Percentiles rank a stretch among this genome's conserved stretches.
phyloP scores from a whole-genome alignment of 768 basidiomycete genomes.

The Russula compacta region DNA sequence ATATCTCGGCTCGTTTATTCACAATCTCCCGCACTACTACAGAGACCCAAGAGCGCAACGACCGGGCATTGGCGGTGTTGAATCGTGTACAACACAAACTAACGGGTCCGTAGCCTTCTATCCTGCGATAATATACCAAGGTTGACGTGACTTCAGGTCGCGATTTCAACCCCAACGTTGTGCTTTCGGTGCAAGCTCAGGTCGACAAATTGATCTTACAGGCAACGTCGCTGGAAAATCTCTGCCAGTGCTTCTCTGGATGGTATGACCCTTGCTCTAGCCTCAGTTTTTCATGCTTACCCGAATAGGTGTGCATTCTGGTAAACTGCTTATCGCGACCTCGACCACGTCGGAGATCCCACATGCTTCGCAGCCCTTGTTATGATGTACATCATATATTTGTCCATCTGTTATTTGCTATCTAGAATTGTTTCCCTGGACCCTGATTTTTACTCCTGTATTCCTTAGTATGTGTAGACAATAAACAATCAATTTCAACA shows the following conservation, averaged over 20 bases:
- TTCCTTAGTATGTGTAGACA: not conserved
- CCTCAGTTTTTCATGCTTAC: not conserved
- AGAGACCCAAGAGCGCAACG: conserved; percentile 79
- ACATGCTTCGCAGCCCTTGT: not conserved
- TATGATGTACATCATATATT: not conserved
- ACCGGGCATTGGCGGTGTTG: conserved; percentile 83
- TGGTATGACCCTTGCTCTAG: conserved; percentile 42
- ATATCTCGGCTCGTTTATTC: not conserved
- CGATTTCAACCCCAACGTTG: conserved; percentile 83
- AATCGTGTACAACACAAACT: conserved; percentile 94
- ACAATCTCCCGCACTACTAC: conserved; percentile 26
- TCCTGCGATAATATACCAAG: not conserved
- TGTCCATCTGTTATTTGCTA: conserved; percentile 10
- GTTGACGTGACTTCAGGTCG: conserved; percentile 43
- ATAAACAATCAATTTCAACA: not conserved
- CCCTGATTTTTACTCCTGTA: not conserved
- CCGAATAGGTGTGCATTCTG: conserved; percentile 34
- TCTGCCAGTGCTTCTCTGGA: conserved; percentile 95
- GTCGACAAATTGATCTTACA: conserved; percentile 91
- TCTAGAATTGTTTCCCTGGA: conserved; percentile 3
- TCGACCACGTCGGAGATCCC: not conserved
- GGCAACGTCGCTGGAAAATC: conserved; percentile 88
- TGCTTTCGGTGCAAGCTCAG: conserved; percentile 68
- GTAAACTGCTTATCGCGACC: conserved; percentile 20
- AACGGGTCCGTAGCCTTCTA: conserved; percentile 47